Percentiles rank a stretch among this genome's conserved stretches.
These are phyloP conservation scores for Thermochaetoides thermophila DNA, from an alignment of 495 filamentous ascomycete genomes.

Conservation along the genomic window DNA sequence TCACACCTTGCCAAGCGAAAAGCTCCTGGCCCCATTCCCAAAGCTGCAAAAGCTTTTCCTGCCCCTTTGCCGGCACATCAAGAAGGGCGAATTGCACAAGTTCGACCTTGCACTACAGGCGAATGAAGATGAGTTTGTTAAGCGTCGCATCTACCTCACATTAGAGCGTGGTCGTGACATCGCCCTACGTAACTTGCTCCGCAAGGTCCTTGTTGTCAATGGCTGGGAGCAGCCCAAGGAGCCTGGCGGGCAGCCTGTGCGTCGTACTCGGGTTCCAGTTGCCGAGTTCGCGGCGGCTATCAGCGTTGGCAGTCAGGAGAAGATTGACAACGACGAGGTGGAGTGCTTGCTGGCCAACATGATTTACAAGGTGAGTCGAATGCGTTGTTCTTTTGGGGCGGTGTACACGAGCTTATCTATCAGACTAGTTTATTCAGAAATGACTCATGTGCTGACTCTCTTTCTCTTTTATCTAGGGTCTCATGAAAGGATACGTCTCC, in stretches of 20 bases:
- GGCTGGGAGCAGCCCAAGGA: constrained; percentile 63
- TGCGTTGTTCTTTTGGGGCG: not conserved
- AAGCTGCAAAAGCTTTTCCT: constrained; percentile 64
- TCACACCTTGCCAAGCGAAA: constrained; percentile 60
- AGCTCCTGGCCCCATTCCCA: constrained; percentile 60
- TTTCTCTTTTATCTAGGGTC: constrained; percentile 37
- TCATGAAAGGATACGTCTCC: constrained; percentile 96
- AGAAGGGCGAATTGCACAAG: constrained; percentile 60
- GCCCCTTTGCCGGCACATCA: constrained; percentile 63
- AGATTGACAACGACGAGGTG: constrained; percentile 78
- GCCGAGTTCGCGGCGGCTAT: constrained; percentile 56
- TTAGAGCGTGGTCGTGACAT: constrained; percentile 87
- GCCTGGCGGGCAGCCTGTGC: constrained; percentile 40
- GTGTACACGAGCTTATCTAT: no score
- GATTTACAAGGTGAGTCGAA: constrained; percentile 74
- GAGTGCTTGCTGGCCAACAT: constrained; percentile 89
- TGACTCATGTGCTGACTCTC: constrained; percentile 17
- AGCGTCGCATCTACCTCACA: constrained; percentile 87
- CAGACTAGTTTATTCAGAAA: constrained; percentile 1
- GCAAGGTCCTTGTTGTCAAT: constrained; percentile 73
- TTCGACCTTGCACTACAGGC: constrained; percentile 74
- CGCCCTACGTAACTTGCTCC: constrained; percentile 71
- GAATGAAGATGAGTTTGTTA: constrained; percentile 78
- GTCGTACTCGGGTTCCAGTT: constrained; percentile 65
- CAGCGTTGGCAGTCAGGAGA: constrained; percentile 41